Percentiles rank a stretch among this genome's conserved stretches.
These are phyloP conservation scores for Polychaeton citri DNA, from an alignment of 2,329 filamentous ascomycete genomes.

Conservation along the genomic window DNA sequence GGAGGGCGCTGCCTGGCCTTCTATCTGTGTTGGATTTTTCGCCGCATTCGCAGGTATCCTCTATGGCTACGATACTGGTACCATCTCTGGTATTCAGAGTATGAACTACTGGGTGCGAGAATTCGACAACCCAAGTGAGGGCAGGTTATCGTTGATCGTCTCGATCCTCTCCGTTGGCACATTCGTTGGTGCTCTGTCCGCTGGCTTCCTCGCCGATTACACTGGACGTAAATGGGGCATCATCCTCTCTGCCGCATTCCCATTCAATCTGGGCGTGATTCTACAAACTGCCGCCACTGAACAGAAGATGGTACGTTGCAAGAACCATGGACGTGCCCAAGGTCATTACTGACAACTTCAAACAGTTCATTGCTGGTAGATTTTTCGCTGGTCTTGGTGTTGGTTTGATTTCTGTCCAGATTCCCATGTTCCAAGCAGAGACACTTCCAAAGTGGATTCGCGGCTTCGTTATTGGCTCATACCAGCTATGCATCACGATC, in stretches of 20 bases:
- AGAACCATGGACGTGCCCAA: constrained; percentile 19
- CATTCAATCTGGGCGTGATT: constrained; percentile 11
- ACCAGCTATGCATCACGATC: constrained; percentile 68
- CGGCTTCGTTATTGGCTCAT: constrained; percentile 59
- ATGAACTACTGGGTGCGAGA: constrained; percentile 6
- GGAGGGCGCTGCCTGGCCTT: constrained; percentile 28
- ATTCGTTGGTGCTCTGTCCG: constrained; percentile 9
- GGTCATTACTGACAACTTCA: constrained; percentile 24
- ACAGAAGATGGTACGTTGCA: constrained; percentile 1
- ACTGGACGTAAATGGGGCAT: constrained; percentile 58
- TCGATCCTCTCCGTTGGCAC: constrained; percentile 12
- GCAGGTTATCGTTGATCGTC: constrained; percentile 8
- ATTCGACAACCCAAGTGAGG: constrained; percentile 2
- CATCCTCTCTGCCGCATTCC: constrained; percentile 48
- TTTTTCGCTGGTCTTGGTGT: constrained; percentile 10
- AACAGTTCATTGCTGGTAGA: constrained; percentile 7
- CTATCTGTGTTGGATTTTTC: constrained; percentile 27
- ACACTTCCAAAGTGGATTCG: constrained; percentile 60
- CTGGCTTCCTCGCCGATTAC: constrained; percentile 59
- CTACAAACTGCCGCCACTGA: constrained; percentile 9
- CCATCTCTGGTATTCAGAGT: constrained; percentile 6
- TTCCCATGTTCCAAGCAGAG: constrained; percentile 40
- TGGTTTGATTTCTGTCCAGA: constrained; percentile 46
- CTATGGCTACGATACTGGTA: constrained; percentile 6
- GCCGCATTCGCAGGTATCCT: constrained; percentile 12